These are phyloP conservation scores for Cardamine resedifolia DNA, from an alignment of 345 rosid species.

Conservation along the genomic window DNA sequence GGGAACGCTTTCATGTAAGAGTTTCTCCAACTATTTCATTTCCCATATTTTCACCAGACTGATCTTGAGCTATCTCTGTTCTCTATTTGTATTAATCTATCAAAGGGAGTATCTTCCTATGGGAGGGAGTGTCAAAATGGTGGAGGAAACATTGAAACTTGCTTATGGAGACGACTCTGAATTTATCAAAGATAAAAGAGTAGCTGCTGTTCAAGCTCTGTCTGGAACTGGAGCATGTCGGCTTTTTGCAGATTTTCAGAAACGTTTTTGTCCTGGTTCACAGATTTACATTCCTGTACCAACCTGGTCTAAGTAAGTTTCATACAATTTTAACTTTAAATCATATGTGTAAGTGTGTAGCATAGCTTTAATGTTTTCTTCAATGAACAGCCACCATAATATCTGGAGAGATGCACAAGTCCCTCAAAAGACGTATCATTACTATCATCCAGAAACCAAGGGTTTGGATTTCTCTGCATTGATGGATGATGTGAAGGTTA, in stretches of 20 bases:
- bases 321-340: neutral
- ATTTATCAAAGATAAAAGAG: constrained; percentile 72
- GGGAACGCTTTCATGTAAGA: constrained; percentile 76
- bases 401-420: constrained; percentile 97
- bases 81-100: neutral
- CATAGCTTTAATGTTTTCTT: constrained; percentile 13
- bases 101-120: constrained; percentile 97
- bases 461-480: constrained; percentile 82
- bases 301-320: constrained; percentile 92
- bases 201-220: constrained; percentile 87
- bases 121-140: constrained; percentile 95
- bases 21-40: neutral
- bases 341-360: neutral
- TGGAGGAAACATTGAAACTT: constrained; percentile 83
- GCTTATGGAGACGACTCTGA: constrained; percentile 90
- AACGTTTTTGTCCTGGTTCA: constrained; percentile 79
- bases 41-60: neutral
- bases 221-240: constrained; percentile 98
- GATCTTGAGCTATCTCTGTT: constrained; percentile 13
- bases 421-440: constrained; percentile 75
- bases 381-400: constrained; percentile 81
- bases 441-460: constrained; percentile 82
- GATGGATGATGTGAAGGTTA: constrained; percentile 90
- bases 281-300: constrained; percentile 91
- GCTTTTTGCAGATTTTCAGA: constrained; percentile 95